These are phyloP conservation scores for Neurospora crassa DNA, from an alignment of 2,329 filamentous ascomycete species.

Conservation along the genomic window DNA sequence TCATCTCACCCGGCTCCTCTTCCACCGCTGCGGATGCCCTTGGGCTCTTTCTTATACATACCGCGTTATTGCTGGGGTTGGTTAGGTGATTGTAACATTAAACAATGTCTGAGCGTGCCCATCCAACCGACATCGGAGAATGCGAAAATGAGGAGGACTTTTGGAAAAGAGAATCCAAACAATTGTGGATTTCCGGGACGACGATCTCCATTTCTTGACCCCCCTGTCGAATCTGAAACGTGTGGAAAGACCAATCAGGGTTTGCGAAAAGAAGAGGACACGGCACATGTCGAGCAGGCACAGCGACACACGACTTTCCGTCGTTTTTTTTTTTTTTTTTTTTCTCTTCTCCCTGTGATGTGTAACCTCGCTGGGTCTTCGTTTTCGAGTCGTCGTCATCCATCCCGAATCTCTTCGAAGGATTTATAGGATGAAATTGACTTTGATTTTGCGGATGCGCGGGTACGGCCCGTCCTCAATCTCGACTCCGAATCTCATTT, in stretches of 20 bases:
- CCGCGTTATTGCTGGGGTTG: not conserved
- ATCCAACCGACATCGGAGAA: not conserved
- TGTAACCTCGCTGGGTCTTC: too few species aligned
- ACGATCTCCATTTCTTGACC: slow-evolving; percentile 7
- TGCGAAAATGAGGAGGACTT: slow-evolving; percentile 11
- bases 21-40: not conserved
- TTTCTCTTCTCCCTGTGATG: too few species aligned
- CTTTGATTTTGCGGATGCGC: not conserved
- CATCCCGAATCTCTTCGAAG: not conserved
- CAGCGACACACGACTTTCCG: too few species aligned
- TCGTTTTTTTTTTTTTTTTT: too few species aligned
- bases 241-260: too few species aligned
- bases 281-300: too few species aligned
- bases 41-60: not conserved
- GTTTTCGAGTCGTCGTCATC: not conserved
- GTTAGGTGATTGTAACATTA: not conserved
- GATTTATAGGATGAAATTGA: not conserved
- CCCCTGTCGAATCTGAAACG: slow-evolving; percentile 9
- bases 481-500: not conserved
- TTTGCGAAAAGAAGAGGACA: too few species aligned
- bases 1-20: not conserved
- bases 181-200: slow-evolving; percentile 3
- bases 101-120: not conserved
- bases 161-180: slow-evolving; percentile 9
- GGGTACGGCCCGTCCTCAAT: not conserved